Base-by-base conservation (phyloP, 768 basidiomycete species). In the Dentipellis fragilis region DNA sequence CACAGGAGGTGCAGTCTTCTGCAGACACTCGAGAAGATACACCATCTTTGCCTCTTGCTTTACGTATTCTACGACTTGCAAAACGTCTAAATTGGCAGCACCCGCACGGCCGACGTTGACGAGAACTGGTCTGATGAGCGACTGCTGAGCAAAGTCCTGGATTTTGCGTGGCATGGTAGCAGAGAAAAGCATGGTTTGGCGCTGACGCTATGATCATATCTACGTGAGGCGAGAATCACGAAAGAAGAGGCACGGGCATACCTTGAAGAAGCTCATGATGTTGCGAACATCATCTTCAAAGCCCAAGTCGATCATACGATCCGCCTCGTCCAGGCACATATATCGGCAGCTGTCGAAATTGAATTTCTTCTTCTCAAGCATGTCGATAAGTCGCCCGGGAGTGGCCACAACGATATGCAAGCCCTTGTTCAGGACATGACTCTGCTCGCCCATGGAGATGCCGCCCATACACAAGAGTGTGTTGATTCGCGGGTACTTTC, bases 31-130 rank as follows among this genome's bases (percentile, higher is more conserved):
- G 49, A 99, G 75, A 14, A 98, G 79, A 69, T 98, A 99, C 1
- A 99, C 94, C 96, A 98, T 98, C 72, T 99, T 99, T 0, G 96
- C 96, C 71, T 98, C 96, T 67, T 96, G 93, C 72, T 99, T 99
- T 63, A 99, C 96, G 63, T 96, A 98, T 72, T 99, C 96, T 19
- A 98, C 91, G 34, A 97, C 89, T 66, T 93, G 93, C 29, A 98
- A 77, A 2, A 99, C 93, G 66, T 98, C 95, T 68, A 99, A 71
- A 69, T 94, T 95, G 42, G 96, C 96, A 19, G 96, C 96, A 65
- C 96, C 96, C 7, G 96, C 95, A 65, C 96, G 87, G 21, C 96
- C 95, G 46, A 98, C 94, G 67, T 99, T 99, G 61, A 99, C 93
- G 34, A 98, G 76, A 12, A 99, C 79, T 1, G 96, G 96, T 62